Base-by-base conservation (phyloP, 768 basidiomycete species). In the Tricholoma sp. region DNA sequence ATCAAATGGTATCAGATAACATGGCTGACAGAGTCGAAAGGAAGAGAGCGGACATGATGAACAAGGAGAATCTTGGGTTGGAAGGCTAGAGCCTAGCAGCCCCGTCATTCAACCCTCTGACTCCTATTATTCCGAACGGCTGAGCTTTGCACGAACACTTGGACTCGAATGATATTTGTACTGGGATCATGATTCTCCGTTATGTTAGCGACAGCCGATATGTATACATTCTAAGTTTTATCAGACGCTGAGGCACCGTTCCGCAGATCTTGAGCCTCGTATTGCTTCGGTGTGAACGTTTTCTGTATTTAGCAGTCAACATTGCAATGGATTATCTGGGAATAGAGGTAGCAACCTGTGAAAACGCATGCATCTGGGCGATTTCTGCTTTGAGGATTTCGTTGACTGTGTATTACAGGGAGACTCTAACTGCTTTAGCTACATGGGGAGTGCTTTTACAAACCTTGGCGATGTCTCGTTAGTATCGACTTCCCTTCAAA, bases 401-500 rank as follows among this genome's bases (percentile, higher is more conserved):
- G 64, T 93, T 92, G 57, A 94, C 91, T 93, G 59, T 16, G 24
- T 19, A 3, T 53, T 52, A 41, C n/a, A n/a, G 16, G 16, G 29
- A 16, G 29, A 18, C 16, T 31, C 27, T 22, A 50, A n/a, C 27
- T 29, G 10, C 29, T 18, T 29, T 16, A 50, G n/a, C 9, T 50
- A 18, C 8, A 31, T 31, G 16, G 12, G 24, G 45, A 2, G 18
- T 1, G 29, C 6, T 50, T 4, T 31, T 12, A 72, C 79, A 54
- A 65, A 91, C 91, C 81, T 69, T 82, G 73, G 41, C 84, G 77
- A 67, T 94, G 91, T 64, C 85, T 76, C 14, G 83, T 80, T n/a
- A 94, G 76, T n/a, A 88, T 91, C 11, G 77, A 79, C 72, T 90
- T 89, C 6, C 89, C 89, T 69, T 89, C 83, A 63, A 93, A 93